Evolutionary conservation across 148 eudicot species (phyloP).

Genomic region (Silene conica): DNA sequence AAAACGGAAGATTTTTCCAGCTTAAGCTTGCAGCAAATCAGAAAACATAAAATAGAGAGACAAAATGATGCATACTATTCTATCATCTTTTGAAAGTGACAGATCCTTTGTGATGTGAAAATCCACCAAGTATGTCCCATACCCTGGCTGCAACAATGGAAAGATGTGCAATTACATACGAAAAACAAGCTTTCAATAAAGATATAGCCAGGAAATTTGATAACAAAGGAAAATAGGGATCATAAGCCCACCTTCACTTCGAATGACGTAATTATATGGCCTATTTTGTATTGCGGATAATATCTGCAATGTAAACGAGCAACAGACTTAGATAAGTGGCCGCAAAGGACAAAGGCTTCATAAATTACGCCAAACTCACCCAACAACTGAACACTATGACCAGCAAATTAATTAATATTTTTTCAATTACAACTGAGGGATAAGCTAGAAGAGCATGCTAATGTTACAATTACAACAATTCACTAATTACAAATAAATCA

Average conservation of each 20-base stretch:
- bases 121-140: constrained; percentile 58
- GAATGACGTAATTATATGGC: constrained; percentile 55
- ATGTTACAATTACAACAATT: too few species aligned
- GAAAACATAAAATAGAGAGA: background rate
- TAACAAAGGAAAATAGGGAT: constrained; percentile 14
- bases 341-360: background rate
- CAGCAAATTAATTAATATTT: background rate
- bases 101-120: constrained; percentile 60
- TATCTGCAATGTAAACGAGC: constrained; percentile 45
- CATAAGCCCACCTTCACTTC: constrained; percentile 57
- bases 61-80: constrained; percentile 47
- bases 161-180: background rate
- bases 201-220: background rate
- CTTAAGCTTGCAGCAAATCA: background rate
- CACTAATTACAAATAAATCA: background rate
- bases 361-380: background rate
- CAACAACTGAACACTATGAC: background rate
- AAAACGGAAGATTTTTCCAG: background rate
- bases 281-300: constrained; percentile 72
- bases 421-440: too few species aligned
- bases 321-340: constrained; percentile 1
- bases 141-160: constrained; percentile 69
- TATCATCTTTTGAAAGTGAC: constrained; percentile 41
- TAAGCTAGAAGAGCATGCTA: too few species aligned
- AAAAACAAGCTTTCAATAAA: background rate